A percentile compares a stretch with the other conserved stretches of the same genome.
These are phyloP conservation scores for Croton laevigatus DNA, from an alignment of 441 rosid species.

Conservation along the genomic window DNA sequence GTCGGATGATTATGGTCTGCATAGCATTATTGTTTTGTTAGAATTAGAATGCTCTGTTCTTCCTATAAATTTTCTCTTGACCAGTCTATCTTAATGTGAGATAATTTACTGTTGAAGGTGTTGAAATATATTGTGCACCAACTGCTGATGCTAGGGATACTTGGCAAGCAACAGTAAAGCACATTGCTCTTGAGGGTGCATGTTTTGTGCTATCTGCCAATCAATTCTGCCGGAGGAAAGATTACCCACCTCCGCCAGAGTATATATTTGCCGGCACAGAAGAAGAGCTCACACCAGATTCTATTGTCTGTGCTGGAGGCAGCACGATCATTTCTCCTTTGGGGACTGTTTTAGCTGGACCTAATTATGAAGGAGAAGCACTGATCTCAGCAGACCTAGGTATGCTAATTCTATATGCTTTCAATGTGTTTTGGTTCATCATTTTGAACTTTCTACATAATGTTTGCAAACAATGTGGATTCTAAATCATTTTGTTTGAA, in stretches of 20 bases:
- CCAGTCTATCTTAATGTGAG: neutral
- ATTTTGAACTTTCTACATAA: neutral
- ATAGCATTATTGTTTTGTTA: neutral
- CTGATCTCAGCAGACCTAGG: slow-evolving; percentile 87
- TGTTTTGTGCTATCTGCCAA: slow-evolving; percentile 86
- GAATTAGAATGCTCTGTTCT: slow-evolving; percentile 5
- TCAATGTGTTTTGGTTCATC: neutral
- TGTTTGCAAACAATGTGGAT: neutral
- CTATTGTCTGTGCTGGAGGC: slow-evolving; percentile 86
- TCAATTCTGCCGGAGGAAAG: slow-evolving; percentile 82
- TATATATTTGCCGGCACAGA: slow-evolving; percentile 63
- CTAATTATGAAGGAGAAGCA: slow-evolving; percentile 77
- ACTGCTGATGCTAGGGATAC: slow-evolving; percentile 84
- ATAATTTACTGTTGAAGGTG: slow-evolving; percentile 39
- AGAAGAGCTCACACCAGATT: slow-evolving; percentile 65
- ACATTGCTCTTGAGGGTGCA: slow-evolving; percentile 93
- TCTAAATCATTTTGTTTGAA: neutral
- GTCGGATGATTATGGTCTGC: neutral
- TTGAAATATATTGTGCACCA: slow-evolving; percentile 93
- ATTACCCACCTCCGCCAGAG: slow-evolving; percentile 90
- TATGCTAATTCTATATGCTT: slow-evolving; percentile 22
- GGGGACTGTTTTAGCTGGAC: slow-evolving; percentile 82
- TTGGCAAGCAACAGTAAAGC: slow-evolving; percentile 91
- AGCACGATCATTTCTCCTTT: slow-evolving; percentile 86
- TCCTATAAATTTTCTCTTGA: neutral